Base-by-base conservation (phyloP, 169 alveolate species). In the Eimeria zaria region DNA sequence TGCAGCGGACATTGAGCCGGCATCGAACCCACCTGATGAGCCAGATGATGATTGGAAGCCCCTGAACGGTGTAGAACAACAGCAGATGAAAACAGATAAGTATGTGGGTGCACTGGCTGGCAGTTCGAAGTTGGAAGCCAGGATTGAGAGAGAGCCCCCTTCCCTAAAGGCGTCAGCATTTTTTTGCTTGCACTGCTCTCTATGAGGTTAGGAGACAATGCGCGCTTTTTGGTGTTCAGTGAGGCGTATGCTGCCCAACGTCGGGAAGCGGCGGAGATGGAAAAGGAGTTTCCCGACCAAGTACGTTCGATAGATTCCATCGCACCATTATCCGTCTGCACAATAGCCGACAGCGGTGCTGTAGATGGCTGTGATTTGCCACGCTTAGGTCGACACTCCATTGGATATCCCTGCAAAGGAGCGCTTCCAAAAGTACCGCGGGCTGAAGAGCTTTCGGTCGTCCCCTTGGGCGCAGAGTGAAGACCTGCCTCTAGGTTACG, bases 391-490 rank as follows among this genome's bases (percentile, higher is more conserved):
- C 30, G 97, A 96, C 76, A 96, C 97, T 51, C 97, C 97, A 20
- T 74, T 84, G 89, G 96, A 96, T 58, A 71, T 83, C 27, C 85
- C 87, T 24, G 97, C 97, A 22, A 87, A 89, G 64, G 95, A 90
- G 51, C 95, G 97, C 20, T 97, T 96, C 95, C 97, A 94, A 74
- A 97, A 97, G 97, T 97, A 97, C 85, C 96, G 98, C 0, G 98
- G 98, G 30, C 95, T 97, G 64, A 97, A 97, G 95, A 95, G 97
- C 89, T 97, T 97, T 88, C 96, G 97, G 4, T 96, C 97, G 62
- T 96, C 98, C 36, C 60, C 94, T 20, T 97, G 98, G 98, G 97
- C 97, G 46, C 96, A 96, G 48, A 94, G 95, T 84, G 98, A 97
- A 78, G 97, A 95, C 85, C 92, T 97, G 11, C 98, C 98, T 11